Evolutionary conservation across 2,329 filamentous ascomycete species (phyloP), one percentile per base, ranked within the genome.

Genomic region (Aspergillus latus): DNA sequence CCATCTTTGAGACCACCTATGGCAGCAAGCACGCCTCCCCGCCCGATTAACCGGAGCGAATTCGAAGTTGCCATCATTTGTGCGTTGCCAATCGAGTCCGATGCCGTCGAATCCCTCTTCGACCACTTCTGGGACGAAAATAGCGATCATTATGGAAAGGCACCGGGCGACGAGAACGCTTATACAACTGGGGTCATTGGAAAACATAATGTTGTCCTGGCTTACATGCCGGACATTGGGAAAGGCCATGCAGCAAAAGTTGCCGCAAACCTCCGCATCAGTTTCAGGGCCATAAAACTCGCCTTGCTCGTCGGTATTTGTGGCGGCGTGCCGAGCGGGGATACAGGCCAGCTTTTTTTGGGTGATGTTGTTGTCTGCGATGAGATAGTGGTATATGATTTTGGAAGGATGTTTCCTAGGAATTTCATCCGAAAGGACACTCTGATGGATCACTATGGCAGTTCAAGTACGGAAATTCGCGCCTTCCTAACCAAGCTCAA

Each of bases 361-460:
- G 68, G 68, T 1, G 55, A 57, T n/a, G 40, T 57, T 1, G 21
- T 71, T 15, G 64, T 73, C 52, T 67, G 69, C 53, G 61, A 59
- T 5, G 49, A 39, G 1, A 28, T 73, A 10, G 47, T 68, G 8
- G 62, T 71, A 40, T 68, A 62, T 44, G 67, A 72, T 55, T 64
- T 67, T 47, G 71, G 70, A 1, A 51, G 59, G 32, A 63, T 65
- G 39, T 67, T 67, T 47, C 54, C 60, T 0, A 50, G 61, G 32
- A 50, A 36, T 0, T 58, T 61, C 30, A 37, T 55, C 3, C 57
- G 58, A 2, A 65, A 64, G 45, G 40, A 39, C 16, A 55, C 10
- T 8, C 26, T 57, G 2, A 44, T 43, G 15, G 49, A 58, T 16
- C 52, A 9, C 2, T 45, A 52, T 0, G 54, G 53, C 1, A 9